Evolutionary conservation across 179 eudicot genomes (phyloP).

Genomic region (Silene coronaria): DNA sequence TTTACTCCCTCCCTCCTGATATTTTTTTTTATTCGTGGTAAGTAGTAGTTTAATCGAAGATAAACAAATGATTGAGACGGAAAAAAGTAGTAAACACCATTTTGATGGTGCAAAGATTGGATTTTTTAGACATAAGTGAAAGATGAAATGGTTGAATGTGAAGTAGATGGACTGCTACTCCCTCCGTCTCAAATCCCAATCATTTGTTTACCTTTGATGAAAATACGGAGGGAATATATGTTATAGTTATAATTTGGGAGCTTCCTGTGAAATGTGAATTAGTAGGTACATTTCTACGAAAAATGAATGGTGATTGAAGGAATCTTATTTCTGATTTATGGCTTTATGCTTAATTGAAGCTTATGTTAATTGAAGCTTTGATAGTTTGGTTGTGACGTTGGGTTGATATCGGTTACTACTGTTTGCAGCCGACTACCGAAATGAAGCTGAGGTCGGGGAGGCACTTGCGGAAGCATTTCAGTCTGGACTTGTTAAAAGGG

Average conservation of each 20-base stretch:
- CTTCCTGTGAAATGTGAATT: background rate
- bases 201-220: too few relatives aligned
- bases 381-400: background rate
- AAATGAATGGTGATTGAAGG: background rate
- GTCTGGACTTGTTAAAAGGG: constrained; percentile 76
- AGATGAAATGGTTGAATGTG: background rate
- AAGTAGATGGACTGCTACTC: background rate
- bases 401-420: constrained; percentile 1
- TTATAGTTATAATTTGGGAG: background rate
- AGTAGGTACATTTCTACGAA: background rate
- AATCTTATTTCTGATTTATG: background rate
- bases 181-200: too few relatives aligned
- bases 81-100: background rate
- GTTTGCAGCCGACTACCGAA: constrained; percentile 75
- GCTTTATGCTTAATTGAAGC: too few relatives aligned
- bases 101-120: background rate
- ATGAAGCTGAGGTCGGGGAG: constrained; percentile 92
- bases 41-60: too few relatives aligned
- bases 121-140: background rate
- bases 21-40: too few relatives aligned
- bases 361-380: constrained; percentile 5
- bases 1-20: too few relatives aligned
- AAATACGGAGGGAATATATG: background rate
- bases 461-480: constrained; percentile 81
- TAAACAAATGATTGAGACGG: too few relatives aligned